phyloP scores from a whole-genome alignment of 2,329 filamentous ascomycete species.

The Phaeosphaeria sp. region DNA sequence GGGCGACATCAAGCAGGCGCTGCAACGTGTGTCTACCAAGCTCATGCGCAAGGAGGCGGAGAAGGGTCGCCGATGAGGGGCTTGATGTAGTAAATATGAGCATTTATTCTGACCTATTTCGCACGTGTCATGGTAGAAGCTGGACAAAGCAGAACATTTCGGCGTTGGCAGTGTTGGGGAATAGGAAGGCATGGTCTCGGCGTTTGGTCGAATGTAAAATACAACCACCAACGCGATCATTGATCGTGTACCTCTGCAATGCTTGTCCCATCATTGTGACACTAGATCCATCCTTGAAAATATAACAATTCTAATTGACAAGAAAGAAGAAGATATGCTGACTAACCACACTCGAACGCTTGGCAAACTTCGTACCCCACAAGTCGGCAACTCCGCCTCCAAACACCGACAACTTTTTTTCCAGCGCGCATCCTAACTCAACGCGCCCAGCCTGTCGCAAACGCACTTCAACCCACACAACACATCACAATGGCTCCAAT shows the following conservation, averaged over 20 bases:
- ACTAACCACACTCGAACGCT: conserved; percentile 5
- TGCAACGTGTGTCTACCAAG: conserved; percentile 63
- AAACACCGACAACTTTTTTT: conserved; percentile 41
- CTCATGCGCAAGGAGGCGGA: conserved; percentile 59
- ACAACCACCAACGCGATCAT: background rate
- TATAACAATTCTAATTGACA: too few relatives aligned
- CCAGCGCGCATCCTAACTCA: conserved; percentile 16
- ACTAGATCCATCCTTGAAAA: too few relatives aligned
- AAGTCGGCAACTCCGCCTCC: conserved; percentile 16
- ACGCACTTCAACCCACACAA: conserved; percentile 7
- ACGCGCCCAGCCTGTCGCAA: conserved; percentile 23
- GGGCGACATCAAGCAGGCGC: conserved; percentile 79
- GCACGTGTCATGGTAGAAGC: background rate
- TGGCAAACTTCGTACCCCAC: conserved; percentile 13
- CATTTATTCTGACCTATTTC: background rate
- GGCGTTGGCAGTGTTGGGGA: background rate
- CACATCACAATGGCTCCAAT: conserved; percentile 35
- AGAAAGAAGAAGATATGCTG: background rate
- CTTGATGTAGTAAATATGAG: background rate
- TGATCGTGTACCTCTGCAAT: background rate
- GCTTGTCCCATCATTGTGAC: background rate
- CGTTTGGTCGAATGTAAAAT: background rate
- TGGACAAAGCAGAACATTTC: background rate
- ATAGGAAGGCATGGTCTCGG: background rate
- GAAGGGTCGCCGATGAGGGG: conserved; percentile 21